These are phyloP conservation scores for Carex kokanica DNA, from an alignment of 176 grass and related monocot species.

Conservation along the genomic window DNA sequence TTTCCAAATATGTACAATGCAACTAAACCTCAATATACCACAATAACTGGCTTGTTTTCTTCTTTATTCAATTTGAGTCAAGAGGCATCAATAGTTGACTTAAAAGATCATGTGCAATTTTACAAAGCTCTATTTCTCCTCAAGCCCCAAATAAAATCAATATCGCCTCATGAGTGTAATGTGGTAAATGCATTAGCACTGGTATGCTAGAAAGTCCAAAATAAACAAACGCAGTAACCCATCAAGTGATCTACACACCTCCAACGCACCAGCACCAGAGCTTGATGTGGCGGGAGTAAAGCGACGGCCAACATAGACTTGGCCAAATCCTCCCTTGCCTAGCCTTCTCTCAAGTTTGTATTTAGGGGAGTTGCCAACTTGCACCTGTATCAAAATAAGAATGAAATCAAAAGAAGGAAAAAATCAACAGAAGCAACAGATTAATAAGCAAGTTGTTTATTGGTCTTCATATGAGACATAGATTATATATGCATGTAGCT, in stretches of 20 bases:
- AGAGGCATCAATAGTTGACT: not conserved
- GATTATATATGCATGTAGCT: not conserved
- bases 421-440: not conserved
- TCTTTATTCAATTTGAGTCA: not conserved
- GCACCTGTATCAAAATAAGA: slow-evolving; percentile 49
- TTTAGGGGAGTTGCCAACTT: slow-evolving; percentile 76
- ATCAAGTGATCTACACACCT: slow-evolving; percentile 43
- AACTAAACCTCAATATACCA: not conserved
- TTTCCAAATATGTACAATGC: not conserved
- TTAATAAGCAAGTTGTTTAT: not conserved
- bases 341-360: slow-evolving; percentile 86
- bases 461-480: not conserved
- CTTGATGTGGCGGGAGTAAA: slow-evolving; percentile 33
- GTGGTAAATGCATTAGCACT: not conserved
- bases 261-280: slow-evolving; percentile 48
- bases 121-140: not conserved
- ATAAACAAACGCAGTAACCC: too few species aligned
- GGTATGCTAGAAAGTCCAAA: not conserved
- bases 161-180: not conserved
- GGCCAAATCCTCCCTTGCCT: slow-evolving; percentile 98
- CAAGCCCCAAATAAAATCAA: not conserved
- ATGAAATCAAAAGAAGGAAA: not conserved
- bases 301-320: slow-evolving; percentile 95
- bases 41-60: not conserved
- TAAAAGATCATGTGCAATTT: not conserved